Conservation (phyloP, 2,329 filamentous ascomycete genomes). For the Claviceps spartinae region DNA sequence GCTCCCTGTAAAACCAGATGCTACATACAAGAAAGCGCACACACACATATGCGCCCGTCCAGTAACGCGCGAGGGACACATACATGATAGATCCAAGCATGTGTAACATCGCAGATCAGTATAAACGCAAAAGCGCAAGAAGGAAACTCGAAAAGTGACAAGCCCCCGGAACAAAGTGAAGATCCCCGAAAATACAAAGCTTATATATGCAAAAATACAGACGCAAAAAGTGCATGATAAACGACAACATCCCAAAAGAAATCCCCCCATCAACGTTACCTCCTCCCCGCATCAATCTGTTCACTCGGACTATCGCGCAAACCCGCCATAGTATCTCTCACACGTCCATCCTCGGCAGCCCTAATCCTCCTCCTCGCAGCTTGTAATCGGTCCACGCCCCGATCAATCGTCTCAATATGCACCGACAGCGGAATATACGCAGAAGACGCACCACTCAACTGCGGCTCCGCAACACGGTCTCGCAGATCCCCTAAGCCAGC, state of each 20-base stretch:
- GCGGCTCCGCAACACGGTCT: conserved; percentile 55
- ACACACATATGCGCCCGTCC: no score
- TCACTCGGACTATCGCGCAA: conserved; percentile 26
- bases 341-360: conserved; percentile 43
- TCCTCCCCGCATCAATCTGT: conserved; percentile 24
- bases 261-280: not conserved
- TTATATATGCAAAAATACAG: no score
- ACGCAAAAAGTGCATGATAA: no score
- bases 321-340: conserved; percentile 36
- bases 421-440: conserved; percentile 48
- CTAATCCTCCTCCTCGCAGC: conserved; percentile 45
- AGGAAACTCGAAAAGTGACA: no score
- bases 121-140: no score
- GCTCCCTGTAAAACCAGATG: no score
- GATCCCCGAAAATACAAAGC: no score
- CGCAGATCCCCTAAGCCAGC: conserved; percentile 57
- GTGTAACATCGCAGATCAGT: no score
- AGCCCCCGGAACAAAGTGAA: no score
- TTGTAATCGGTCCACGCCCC: conserved; percentile 60
- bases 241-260: not conserved
- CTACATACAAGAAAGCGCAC: no score
- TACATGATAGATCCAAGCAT: no score
- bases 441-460: conserved; percentile 33
- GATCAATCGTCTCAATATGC: conserved; percentile 62
- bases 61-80: no score